Evolutionary conservation across 1,284 basidiomycete species (phyloP).

Genomic region (Tetrapyrgos nigripes): DNA sequence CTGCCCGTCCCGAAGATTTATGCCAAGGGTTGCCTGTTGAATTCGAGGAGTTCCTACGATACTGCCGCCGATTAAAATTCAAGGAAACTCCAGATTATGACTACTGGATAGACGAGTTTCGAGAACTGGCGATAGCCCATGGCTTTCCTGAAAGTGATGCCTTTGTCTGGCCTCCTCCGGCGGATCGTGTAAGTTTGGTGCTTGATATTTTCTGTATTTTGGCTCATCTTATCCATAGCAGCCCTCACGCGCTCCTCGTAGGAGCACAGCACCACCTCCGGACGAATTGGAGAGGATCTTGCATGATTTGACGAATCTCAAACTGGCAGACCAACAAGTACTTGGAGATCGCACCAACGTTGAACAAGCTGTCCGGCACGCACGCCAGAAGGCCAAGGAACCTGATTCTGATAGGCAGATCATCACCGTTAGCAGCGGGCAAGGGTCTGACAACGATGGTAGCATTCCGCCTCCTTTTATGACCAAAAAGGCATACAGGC

Average conservation of each 20-base stretch:
- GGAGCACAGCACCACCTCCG: slow-evolving; percentile 29
- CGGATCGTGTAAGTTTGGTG: slow-evolving; percentile 30
- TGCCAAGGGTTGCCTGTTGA: slow-evolving; percentile 70
- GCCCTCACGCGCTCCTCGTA: slow-evolving; percentile 35
- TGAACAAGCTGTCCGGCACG: slow-evolving; percentile 39
- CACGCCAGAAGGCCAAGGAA: slow-evolving; percentile 38
- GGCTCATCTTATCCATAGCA: slow-evolving; percentile 24
- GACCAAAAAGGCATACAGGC: slow-evolving; percentile 58
- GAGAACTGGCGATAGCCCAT: slow-evolving; percentile 58
- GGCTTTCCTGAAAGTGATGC: slow-evolving; percentile 63
- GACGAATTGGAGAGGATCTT: slow-evolving; percentile 60
- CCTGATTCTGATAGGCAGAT: slow-evolving; percentile 36
- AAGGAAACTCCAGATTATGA: slow-evolving; percentile 70
- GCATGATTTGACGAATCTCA: slow-evolving; percentile 61
- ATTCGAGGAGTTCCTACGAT: slow-evolving; percentile 77
- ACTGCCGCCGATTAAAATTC: slow-evolving; percentile 71
- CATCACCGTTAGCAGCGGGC: slow-evolving; percentile 57
- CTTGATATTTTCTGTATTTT: slow-evolving; percentile 19
- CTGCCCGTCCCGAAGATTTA: slow-evolving; percentile 66
- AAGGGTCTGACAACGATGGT: slow-evolving; percentile 37
- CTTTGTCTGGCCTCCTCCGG: slow-evolving; percentile 75
- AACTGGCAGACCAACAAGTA: slow-evolving; percentile 54
- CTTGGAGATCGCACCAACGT: slow-evolving; percentile 58
- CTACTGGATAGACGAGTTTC: slow-evolving; percentile 65
- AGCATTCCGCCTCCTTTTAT: slow-evolving; percentile 37